Percentiles rank a stretch among this genome's conserved stretches.
Conservation (phyloP, 768 basidiomycete genomes). For the Filobasidium floriforme region DNA sequence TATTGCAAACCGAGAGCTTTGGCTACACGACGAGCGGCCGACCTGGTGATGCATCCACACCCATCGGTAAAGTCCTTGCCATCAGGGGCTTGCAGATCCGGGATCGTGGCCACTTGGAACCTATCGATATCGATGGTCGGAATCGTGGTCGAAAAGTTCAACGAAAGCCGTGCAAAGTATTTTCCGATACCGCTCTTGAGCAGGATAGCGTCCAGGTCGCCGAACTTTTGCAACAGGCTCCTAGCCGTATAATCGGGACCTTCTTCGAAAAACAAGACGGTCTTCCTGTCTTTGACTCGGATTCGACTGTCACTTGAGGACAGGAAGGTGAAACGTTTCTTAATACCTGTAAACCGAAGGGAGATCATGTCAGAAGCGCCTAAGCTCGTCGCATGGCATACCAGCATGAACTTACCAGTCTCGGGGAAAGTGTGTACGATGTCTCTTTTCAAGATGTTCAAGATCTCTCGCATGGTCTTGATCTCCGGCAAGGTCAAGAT, state of each 20-base stretch:
- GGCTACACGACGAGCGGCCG: background rate
- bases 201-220: background rate
- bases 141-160: conserved; percentile 3
- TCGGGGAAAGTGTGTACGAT: background rate
- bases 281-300: background rate
- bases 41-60: conserved; percentile 2
- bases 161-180: background rate
- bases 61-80: conserved; percentile 5
- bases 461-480: background rate
- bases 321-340: background rate
- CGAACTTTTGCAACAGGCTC: background rate
- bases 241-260: background rate
- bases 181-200: conserved; percentile 1
- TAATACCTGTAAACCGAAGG: too few species aligned
- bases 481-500: background rate
- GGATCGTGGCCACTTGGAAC: background rate
- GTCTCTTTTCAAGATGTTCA: background rate
- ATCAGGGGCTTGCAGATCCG: background rate
- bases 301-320: conserved; percentile 3
- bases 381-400: too few species aligned
- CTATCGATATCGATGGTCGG: background rate
- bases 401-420: background rate
- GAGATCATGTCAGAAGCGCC: too few species aligned
- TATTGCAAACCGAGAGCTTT: background rate
- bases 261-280: conserved; percentile 5